Conservation (phyloP, 768 basidiomycete genomes). For the Chlorophyllum brunneum region DNA sequence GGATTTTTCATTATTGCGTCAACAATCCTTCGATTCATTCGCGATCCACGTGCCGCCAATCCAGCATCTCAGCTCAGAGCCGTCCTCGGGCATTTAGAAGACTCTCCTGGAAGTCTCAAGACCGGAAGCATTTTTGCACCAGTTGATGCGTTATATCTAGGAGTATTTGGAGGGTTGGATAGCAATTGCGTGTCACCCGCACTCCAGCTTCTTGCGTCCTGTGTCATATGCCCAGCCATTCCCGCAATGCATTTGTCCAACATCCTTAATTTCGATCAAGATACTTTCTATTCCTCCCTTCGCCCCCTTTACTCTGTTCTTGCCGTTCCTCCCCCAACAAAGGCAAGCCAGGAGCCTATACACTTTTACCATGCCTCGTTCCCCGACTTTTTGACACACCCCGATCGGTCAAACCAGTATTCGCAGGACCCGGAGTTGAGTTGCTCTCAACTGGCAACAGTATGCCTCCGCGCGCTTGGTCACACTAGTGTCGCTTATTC, state of each 20-base stretch:
- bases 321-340: background rate
- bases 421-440: background rate
- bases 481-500: background rate
- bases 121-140: background rate
- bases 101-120: background rate
- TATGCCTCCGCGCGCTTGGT: background rate
- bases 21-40: slow-evolving; percentile 8
- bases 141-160: background rate
- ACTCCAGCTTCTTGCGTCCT: background rate
- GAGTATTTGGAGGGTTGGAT: background rate
- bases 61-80: background rate
- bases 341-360: background rate
- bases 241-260: background rate
- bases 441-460: background rate
- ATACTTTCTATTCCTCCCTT: background rate
- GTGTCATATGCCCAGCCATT: background rate
- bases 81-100: background rate
- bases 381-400: background rate
- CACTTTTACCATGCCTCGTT: slow-evolving; percentile 1
- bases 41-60: slow-evolving; percentile 7
- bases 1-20: slow-evolving; percentile 14
- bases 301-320: background rate
- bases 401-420: background rate
- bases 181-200: background rate
- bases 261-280: background rate